phyloP scores from a whole-genome alignment of 2,329 filamentous ascomycete species.

The Fusarium pseudoanthophilum region DNA sequence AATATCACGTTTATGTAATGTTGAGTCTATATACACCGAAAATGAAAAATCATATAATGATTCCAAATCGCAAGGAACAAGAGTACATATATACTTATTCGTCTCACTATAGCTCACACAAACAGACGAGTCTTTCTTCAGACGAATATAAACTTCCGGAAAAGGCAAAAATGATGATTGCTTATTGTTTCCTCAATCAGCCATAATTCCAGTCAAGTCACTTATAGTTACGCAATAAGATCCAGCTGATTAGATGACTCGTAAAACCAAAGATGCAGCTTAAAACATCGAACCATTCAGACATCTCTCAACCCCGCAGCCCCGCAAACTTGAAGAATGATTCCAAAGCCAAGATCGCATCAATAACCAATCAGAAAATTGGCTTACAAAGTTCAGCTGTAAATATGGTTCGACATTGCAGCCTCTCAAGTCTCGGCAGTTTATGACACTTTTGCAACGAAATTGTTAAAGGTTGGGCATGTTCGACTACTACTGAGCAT shows the following conservation, averaged over 20 bases:
- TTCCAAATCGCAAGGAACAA: background rate
- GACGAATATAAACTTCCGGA: background rate
- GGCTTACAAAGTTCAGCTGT: constrained; percentile 9
- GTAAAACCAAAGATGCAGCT: background rate
- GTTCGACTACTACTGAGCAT: background rate
- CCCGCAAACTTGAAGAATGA: constrained; percentile 34
- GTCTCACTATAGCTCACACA: background rate
- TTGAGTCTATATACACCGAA: background rate
- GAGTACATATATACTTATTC: background rate
- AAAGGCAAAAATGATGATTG: background rate
- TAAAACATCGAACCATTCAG: constrained; percentile 5
- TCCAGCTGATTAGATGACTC: background rate
- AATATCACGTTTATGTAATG: background rate
- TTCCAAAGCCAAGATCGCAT: constrained; percentile 34
- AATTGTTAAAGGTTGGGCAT: background rate
- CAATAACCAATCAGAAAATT: constrained; percentile 11
- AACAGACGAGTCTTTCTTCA: too few relatives aligned
- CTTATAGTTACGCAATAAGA: background rate
- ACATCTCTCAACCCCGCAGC: constrained; percentile 20
- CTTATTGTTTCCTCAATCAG: background rate
- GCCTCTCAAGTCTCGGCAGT: too few relatives aligned
- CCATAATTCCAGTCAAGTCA: background rate
- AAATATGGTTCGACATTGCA: constrained; percentile 3
- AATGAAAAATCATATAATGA: background rate
- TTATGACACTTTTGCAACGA: background rate